Base-by-base conservation (phyloP, 441 rosid species). In the Erysimum cheiri region DNA sequence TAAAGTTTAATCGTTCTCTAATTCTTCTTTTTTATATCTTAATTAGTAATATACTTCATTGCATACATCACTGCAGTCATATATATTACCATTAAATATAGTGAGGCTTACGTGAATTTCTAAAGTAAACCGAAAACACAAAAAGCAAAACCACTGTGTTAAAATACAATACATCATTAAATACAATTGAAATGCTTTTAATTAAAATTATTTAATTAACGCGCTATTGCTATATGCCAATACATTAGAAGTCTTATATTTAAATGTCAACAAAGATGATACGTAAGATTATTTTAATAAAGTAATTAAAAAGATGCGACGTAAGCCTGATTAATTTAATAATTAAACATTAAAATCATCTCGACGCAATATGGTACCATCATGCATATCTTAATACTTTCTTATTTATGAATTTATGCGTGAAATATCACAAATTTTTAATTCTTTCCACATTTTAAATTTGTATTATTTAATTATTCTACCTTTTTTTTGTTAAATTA, bases 51-150 rank as follows among this genome's bases (percentile, higher is more conserved):
- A 28, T 41, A 41, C 65, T 60, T 60, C 65, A 60, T 60, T 37
- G 65, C 24, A 60, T n/a, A 60, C 65, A 41, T 60, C 50, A 60
- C n/a, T 62, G 28, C 15, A 15, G 10, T 29, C 6, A 22, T 22
- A 22, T 22, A 22, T 22, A 22, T 44, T 15, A 3, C 52, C 28
- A 62, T 47, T 62, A 32, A 46, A 43, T 28, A 43, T 8, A 28
- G 26, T 29, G 37, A n/a, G 52, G 28, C 66, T 60, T 43, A 60
- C 52, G 66, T 43, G 3, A 46, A 47, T 33, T 63, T 64, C 5
- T 12, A 19, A 22, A 35, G 41, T 32, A 47, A 46, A 63, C 28
- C 2, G n/a, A 7, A 22, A 47, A 22, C 32, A 33, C 8, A 47
- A 47, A 63, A 47, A 33, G 33, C 56, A 47, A 19, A 46, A 47